Percentiles rank a stretch among this genome's conserved stretches.
Conservation (phyloP, 768 basidiomycete genomes). For the Hericium alpestre region DNA sequence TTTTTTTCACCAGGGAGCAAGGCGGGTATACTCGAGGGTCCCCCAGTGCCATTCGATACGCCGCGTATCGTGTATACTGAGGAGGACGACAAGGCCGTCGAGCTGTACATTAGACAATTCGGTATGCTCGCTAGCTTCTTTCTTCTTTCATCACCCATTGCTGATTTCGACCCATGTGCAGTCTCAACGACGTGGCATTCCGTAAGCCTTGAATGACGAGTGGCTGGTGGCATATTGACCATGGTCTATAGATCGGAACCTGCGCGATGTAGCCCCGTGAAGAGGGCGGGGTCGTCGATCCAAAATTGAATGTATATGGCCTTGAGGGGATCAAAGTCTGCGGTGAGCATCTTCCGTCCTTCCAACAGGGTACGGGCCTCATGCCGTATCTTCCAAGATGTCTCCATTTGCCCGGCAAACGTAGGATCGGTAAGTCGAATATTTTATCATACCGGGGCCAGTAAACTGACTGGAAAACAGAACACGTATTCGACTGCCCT, state of each 20-base stretch:
- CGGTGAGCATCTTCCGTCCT: background rate
- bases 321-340: conserved; percentile 45
- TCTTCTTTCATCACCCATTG: background rate
- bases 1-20: background rate
- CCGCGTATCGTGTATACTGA: conserved; percentile 23
- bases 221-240: background rate
- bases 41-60: conserved; percentile 16
- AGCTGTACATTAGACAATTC: conserved; percentile 14
- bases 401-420: conserved; percentile 30
- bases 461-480: conserved; percentile 4
- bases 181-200: conserved; percentile 5
- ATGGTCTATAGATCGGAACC: conserved; percentile 39
- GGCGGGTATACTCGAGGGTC: conserved; percentile 3
- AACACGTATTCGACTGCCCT: conserved; percentile 36
- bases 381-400: conserved; percentile 12
- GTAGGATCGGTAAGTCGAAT: conserved; percentile 20
- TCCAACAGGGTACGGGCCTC: background rate
- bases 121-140: background rate
- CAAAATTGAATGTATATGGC: conserved; percentile 53
- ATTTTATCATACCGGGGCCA: background rate
- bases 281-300: conserved; percentile 50
- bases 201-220: background rate
- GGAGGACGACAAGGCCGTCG: conserved; percentile 26
- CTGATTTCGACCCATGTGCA: background rate
- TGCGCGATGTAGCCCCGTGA: conserved; percentile 60